Evolutionary conservation across 164 flowering plant genomes (phyloP).

Genomic region (Houttuynia cordata): DNA sequence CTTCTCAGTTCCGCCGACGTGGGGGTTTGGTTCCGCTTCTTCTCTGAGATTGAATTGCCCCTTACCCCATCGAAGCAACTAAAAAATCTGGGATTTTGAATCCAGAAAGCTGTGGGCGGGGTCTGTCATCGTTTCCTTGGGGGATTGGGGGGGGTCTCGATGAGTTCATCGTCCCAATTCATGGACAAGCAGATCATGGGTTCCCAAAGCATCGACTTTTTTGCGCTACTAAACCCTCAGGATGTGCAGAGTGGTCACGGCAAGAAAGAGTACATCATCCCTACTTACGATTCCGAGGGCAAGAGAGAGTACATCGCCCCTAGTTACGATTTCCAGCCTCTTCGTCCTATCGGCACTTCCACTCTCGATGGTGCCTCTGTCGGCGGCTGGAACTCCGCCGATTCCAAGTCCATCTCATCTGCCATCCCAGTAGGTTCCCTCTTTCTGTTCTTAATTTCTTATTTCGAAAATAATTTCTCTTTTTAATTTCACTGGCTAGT

Average conservation of each 20-base stretch:
- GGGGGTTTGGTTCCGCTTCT: too few relatives aligned
- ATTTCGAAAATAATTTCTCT: too few relatives aligned
- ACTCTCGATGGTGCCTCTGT: slow-evolving; percentile 19
- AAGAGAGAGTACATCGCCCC: slow-evolving; percentile 60
- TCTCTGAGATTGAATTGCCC: background rate
- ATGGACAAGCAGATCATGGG: slow-evolving; percentile 95
- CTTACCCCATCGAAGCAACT: background rate
- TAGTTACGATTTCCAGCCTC: slow-evolving; percentile 81
- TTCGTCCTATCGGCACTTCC: slow-evolving; percentile 27
- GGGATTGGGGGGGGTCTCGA: slow-evolving; percentile 7
- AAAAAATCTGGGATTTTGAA: too few relatives aligned
- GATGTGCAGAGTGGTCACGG: slow-evolving; percentile 16
- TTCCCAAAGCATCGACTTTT: slow-evolving; percentile 35
- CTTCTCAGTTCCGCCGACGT: too few relatives aligned
- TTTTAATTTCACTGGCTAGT: too few relatives aligned
- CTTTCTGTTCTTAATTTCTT: background rate
- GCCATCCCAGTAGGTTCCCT: slow-evolving; percentile 20
- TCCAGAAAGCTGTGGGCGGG: too few relatives aligned
- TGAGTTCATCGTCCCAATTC: slow-evolving; percentile 55
- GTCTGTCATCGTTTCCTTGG: background rate
- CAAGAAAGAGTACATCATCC: slow-evolving; percentile 51
- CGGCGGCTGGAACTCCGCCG: slow-evolving; percentile 42
- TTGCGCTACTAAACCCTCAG: slow-evolving; percentile 37
- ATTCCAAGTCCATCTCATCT: slow-evolving; percentile 24
- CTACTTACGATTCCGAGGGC: slow-evolving; percentile 72